These are phyloP conservation scores for Globisporangium paroecandrum DNA, from an alignment of 352 stramenopile genomes.

Conservation along the genomic window DNA sequence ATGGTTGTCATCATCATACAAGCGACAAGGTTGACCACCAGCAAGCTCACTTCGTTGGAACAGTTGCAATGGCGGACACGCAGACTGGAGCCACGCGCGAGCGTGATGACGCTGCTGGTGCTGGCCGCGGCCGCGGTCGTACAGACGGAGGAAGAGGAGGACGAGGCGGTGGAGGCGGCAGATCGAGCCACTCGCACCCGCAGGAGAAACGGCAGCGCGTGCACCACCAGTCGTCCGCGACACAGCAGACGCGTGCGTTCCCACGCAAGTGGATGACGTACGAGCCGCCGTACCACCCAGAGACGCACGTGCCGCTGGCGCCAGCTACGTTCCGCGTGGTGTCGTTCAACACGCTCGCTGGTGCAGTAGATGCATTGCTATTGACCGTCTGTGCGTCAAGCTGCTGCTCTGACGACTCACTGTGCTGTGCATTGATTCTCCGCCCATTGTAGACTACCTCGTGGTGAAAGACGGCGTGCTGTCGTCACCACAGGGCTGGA, in stretches of 20 bases:
- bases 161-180: not conserved
- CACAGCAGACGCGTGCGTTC: slow-evolving; percentile 14
- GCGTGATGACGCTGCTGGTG: not conserved
- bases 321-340: slow-evolving; percentile 55
- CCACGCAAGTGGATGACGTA: slow-evolving; percentile 53
- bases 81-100: not conserved
- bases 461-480: slow-evolving; percentile 28
- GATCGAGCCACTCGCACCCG: not conserved
- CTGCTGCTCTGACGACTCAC: not conserved
- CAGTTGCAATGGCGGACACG: not conserved
- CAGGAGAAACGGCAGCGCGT: slow-evolving; percentile 7
- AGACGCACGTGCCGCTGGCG: slow-evolving; percentile 19
- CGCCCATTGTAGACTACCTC: slow-evolving; percentile 50
- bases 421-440: not conserved
- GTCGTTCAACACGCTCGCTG: slow-evolving; percentile 73
- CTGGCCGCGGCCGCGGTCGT: not conserved
- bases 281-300: slow-evolving; percentile 23
- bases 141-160: not conserved
- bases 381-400: not conserved
- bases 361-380: slow-evolving; percentile 17
- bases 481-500: slow-evolving; percentile 28
- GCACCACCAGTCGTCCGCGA: not conserved
- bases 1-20: no score
- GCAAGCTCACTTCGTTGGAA: not conserved
- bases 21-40: no score